Percentiles rank a stretch among this genome's conserved stretches.
Evolutionary conservation across 805 yeast species (phyloP).

Genomic region (Saccharomycodes ludwigii): DNA sequence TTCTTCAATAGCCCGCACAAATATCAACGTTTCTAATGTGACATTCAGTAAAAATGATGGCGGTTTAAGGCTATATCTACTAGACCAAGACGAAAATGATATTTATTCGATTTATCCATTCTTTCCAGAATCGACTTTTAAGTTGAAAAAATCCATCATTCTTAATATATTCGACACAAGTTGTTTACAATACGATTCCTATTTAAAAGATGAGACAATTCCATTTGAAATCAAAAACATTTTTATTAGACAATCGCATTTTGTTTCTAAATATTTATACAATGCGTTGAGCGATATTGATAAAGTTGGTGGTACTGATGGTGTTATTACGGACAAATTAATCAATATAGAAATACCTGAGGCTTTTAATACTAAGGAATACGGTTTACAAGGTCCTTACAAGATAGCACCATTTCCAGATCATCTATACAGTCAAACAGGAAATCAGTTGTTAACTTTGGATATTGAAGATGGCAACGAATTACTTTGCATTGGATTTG

Average conservation of each 20-base stretch:
- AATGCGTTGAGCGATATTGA: background rate
- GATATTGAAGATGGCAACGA: constrained; percentile 17
- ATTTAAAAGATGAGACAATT: constrained; percentile 9
- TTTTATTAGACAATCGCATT: constrained; percentile 26
- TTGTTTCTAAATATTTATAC: constrained; percentile 15
- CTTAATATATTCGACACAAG: constrained; percentile 7
- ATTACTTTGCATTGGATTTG: constrained; percentile 16
- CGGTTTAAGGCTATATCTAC: constrained; percentile 39
- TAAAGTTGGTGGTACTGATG: constrained; percentile 13
- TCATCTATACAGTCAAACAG: constrained; percentile 34
- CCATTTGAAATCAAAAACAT: constrained; percentile 12
- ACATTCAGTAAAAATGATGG: constrained; percentile 27
- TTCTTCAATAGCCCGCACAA: too few relatives aligned
- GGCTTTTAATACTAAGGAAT: constrained; percentile 4
- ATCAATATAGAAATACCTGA: constrained; percentile 13
- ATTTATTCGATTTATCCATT: constrained; percentile 54
- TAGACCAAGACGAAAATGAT: constrained; percentile 42
- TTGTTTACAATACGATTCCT: constrained; percentile 14
- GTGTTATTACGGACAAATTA: constrained; percentile 11
- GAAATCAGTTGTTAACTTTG: constrained; percentile 23
- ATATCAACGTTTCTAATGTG: constrained; percentile 14
- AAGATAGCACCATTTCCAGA: constrained; percentile 43
- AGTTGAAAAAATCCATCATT: too few relatives aligned
- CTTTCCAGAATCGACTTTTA: constrained; percentile 34
- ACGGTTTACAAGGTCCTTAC: constrained; percentile 40